phyloP scores from a whole-genome alignment of 2,329 filamentous ascomycete genomes.

The Stemphylium vesicarium region DNA sequence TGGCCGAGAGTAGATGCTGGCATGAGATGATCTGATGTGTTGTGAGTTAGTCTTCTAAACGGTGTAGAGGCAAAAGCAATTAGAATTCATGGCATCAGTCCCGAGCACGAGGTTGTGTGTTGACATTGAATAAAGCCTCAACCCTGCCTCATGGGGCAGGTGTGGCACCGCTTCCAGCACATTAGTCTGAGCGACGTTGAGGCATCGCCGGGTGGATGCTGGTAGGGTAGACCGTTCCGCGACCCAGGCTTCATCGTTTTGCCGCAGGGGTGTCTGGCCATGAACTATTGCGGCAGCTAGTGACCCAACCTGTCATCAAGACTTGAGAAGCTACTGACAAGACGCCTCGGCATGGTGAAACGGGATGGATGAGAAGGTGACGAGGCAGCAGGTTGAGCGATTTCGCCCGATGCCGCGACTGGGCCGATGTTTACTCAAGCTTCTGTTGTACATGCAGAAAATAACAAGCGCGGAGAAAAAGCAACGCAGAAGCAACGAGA shows the following conservation, averaged over 20 bases:
- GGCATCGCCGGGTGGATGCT: background rate
- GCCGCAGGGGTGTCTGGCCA: background rate
- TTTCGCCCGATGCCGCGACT: too few species aligned
- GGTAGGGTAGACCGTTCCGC: background rate
- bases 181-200: background rate
- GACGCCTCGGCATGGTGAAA: too few species aligned
- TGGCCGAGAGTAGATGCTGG: conserved; percentile 74
- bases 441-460: too few species aligned
- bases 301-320: background rate
- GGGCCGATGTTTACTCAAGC: too few species aligned
- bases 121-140: background rate
- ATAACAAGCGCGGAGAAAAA: background rate
- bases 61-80: background rate
- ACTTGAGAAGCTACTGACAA: background rate
- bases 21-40: conserved; percentile 69
- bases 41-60: background rate
- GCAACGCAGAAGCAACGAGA: conserved; percentile 8
- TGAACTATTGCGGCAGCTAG: background rate
- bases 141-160: background rate
- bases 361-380: too few species aligned
- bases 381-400: too few species aligned
- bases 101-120: background rate
- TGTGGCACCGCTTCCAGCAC: background rate
- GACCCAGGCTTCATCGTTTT: background rate
- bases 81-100: background rate